Conservation (phyloP, 768 basidiomycete species). For the Boletus reticuloceps region DNA sequence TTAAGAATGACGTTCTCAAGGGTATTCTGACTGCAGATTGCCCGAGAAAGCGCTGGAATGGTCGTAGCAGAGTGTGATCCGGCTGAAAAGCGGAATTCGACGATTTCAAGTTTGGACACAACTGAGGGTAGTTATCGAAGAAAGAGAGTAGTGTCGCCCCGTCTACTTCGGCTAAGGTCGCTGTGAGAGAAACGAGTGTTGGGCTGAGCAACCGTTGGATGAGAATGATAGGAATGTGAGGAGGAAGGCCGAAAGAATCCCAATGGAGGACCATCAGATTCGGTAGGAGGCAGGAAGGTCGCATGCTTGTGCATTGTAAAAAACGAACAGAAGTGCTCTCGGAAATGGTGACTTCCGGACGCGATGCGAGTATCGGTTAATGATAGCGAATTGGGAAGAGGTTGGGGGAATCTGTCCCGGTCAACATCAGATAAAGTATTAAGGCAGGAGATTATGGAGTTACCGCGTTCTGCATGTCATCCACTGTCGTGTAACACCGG, state of each 20-base stretch:
- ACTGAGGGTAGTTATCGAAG: slow-evolving; percentile 6
- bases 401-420: slow-evolving; percentile 2
- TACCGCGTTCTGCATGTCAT: neutral
- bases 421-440: neutral
- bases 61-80: neutral
- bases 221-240: neutral
- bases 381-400: slow-evolving; percentile 1
- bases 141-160: slow-evolving; percentile 2
- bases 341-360: neutral
- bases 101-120: neutral
- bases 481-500: slow-evolving; percentile 1
- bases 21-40: neutral
- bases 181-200: slow-evolving; percentile 3
- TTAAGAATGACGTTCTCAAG: neutral
- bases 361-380: slow-evolving; percentile 6
- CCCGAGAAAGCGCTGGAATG: slow-evolving; percentile 1
- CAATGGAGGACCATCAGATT: slow-evolving; percentile 8
- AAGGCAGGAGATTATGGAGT: neutral
- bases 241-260: neutral
- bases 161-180: slow-evolving; percentile 3
- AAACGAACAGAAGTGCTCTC: neutral
- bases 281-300: slow-evolving; percentile 3
- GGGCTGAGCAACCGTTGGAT: slow-evolving; percentile 13
- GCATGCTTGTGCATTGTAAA: slow-evolving; percentile 3
- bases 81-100: neutral